phyloP scores from a whole-genome alignment of 2,329 filamentous ascomycete species.

The Calonectria pseudoturangicola region DNA sequence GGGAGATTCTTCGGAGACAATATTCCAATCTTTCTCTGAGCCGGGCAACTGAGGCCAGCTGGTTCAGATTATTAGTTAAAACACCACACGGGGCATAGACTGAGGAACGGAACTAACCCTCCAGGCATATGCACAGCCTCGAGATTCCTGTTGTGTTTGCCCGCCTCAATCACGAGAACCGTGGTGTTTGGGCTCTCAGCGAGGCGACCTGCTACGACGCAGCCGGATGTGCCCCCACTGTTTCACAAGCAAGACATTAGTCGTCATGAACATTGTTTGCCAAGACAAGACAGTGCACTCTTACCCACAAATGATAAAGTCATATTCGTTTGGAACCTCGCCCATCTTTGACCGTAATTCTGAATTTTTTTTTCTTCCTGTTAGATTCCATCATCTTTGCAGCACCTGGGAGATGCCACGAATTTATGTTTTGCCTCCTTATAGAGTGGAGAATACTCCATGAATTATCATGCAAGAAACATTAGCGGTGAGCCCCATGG shows the following conservation, averaged over 20 bases:
- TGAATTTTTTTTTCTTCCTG: too few relatives aligned
- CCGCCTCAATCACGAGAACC: conserved; percentile 61
- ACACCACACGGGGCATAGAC: not conserved
- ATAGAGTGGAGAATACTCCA: not conserved
- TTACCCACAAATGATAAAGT: conserved; percentile 16
- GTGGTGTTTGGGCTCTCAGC: conserved; percentile 57
- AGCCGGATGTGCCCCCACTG: conserved; percentile 61
- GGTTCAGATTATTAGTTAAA: not conserved
- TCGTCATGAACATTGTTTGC: not conserved
- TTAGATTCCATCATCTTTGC: not conserved
- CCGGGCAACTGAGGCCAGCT: conserved; percentile 67
- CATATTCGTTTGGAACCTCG: not conserved
- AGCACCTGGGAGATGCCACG: not conserved
- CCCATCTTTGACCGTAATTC: not conserved
- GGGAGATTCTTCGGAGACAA: conserved; percentile 62
- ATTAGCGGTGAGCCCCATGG: not conserved
- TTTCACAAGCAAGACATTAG: not conserved
- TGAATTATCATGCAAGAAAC: not conserved
- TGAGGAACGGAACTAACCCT: conserved; percentile 58
- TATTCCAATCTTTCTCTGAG: conserved; percentile 70
- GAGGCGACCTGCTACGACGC: conserved; percentile 60
- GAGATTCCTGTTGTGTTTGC: conserved; percentile 63
- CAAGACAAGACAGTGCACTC: not conserved
- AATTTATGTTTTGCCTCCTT: not conserved
- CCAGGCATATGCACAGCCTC: conserved; percentile 71